Percentiles rank a stretch among this genome's conserved stretches.
Conservation (phyloP, 176 grass and related monocot genomes). For the Cocos nucifera region DNA sequence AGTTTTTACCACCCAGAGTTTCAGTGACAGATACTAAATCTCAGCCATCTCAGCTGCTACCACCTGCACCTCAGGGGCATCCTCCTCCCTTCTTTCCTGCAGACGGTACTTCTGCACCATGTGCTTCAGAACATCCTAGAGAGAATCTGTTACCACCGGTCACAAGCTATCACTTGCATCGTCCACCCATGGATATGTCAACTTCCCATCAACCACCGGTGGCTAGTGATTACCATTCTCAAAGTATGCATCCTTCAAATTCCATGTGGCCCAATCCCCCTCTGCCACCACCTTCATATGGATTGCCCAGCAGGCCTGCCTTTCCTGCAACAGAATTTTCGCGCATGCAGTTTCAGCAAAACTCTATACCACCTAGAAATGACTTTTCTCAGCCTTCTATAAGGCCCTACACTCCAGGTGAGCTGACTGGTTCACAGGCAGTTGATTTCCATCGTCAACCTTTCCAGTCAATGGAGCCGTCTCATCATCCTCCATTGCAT, state of each 20-base stretch:
- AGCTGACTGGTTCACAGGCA: conserved; percentile 25
- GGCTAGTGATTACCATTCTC: conserved; percentile 6
- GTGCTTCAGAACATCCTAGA: conserved; percentile 5
- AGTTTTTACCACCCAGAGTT: background rate
- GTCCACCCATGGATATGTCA: conserved; percentile 4
- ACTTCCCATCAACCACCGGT: background rate
- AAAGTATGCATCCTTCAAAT: conserved; percentile 28
- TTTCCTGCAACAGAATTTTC: conserved; percentile 29
- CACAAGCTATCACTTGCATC: background rate
- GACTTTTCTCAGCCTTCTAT: conserved; percentile 36
- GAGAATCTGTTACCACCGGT: conserved; percentile 7
- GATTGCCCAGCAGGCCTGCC: conserved; percentile 13
- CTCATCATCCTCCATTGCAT: conserved; percentile 31
- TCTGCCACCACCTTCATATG: conserved; percentile 20
- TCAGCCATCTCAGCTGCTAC: background rate
- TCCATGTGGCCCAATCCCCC: conserved; percentile 8
- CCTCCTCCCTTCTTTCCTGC: background rate
- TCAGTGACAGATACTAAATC: background rate
- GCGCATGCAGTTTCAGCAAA: conserved; percentile 32
- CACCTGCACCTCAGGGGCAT: background rate
- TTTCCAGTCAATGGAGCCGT: conserved; percentile 19
- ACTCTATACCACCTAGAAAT: conserved; percentile 31
- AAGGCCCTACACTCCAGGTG: conserved; percentile 25
- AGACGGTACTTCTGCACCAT: background rate
- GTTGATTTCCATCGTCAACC: conserved; percentile 33